Conservation (phyloP, 345 rosid genomes). For the Populus nigra region DNA sequence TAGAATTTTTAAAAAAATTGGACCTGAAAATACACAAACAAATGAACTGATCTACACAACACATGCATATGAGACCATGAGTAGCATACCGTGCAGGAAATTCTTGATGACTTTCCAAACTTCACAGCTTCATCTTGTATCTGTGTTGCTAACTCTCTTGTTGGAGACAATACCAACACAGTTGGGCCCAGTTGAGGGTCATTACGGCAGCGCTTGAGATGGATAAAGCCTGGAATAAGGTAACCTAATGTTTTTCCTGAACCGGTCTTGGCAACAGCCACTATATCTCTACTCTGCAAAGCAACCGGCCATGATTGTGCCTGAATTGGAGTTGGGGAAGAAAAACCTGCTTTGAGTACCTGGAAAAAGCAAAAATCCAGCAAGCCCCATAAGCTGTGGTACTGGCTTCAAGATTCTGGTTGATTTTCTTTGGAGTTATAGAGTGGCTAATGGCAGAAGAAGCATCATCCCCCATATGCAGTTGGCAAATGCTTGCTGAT, state of each 20-base stretch:
- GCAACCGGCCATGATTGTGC: constrained; percentile 99
- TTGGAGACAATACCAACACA: constrained; percentile 86
- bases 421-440: constrained; percentile 42
- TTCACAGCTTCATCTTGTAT: constrained; percentile 91
- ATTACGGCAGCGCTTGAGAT: constrained; percentile 65
- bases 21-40: background rate
- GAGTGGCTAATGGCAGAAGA: constrained; percentile 77
- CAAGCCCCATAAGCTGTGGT: constrained; percentile 48
- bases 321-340: constrained; percentile 98
- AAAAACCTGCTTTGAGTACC: constrained; percentile 89
- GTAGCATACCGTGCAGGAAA: constrained; percentile 75
- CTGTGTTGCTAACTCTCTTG: constrained; percentile 97
- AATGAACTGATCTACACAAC: background rate
- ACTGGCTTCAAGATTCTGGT: constrained; percentile 48
- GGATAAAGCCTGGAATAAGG: constrained; percentile 81
- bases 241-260: constrained; percentile 97
- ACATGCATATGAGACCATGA: background rate
- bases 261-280: constrained; percentile 96
- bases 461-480: constrained; percentile 92
- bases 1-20: background rate
- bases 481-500: constrained; percentile 67
- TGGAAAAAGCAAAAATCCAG: constrained; percentile 68
- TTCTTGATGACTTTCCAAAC: constrained; percentile 87
- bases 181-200: constrained; percentile 84
- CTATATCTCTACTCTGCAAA: constrained; percentile 82